Evolutionary conservation across 352 stramenopile genomes (phyloP), one percentile per base, ranked within the genome.

Genomic region (Phytophthora pseudosyringae): DNA sequence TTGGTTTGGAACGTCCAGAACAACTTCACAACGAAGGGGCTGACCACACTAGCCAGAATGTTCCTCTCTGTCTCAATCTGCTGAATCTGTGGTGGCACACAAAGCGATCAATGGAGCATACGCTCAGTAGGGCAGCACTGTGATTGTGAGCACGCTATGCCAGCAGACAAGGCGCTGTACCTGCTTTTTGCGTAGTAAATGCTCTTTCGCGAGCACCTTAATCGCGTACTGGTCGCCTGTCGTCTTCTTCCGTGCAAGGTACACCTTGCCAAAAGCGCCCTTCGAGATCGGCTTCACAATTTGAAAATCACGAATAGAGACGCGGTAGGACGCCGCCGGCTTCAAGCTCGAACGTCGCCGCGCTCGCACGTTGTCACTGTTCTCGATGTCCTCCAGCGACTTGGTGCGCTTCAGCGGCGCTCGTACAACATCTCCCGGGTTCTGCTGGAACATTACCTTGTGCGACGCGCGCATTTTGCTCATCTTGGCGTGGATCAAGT

Each of bases 1-100:
- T 86, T 91, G 29, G 81, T 93, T 75, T 97, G 90, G 56, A 97
- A 97, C 5, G 87, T 93, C 81, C 88, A 97, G 54, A 94, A 97
- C 4, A 97, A 67, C 66, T 95, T 97, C 16, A 97, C 91, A 26
- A 97, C 88, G 46, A 97, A 97, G 26, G 91, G 91, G 51, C 90
- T 96, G 53, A 95, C 72, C 9, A 96, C 87, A 51, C 72, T 90
- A 11, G 91, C 83, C 54, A 97, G 64, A 41, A 97, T 94, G 57
- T 97, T 90, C 39, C 86, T 81, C 61, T 97, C 91, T 1, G 87
- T 95, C 59, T 94, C 80, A 64, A 97, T 96, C 51, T 93, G 86
- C 39, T 86, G 70, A 50, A 95, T 83, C 78, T 95, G 64, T 41
- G 26, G 64, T 40, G 28, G 16, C n/a, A 69, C 5, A 59, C 47